Evolutionary conservation across 768 basidiomycete species (phyloP).

Genomic region (Hypholoma fasciculare): DNA sequence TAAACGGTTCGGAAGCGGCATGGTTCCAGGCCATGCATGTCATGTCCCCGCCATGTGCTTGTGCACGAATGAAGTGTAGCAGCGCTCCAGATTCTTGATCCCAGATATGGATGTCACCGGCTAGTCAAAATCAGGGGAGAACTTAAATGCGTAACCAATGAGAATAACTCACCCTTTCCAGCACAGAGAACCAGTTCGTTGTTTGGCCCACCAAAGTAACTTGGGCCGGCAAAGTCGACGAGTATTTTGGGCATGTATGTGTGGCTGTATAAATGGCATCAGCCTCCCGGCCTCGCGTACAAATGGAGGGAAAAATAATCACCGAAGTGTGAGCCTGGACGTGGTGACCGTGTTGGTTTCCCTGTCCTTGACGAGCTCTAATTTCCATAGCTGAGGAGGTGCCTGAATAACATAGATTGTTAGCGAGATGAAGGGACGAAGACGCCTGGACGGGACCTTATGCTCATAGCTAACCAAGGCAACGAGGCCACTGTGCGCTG

Average conservation of each 20-base stretch:
- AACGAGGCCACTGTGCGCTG: slow-evolving; percentile 45
- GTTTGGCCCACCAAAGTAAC: slow-evolving; percentile 80
- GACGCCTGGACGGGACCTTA: slow-evolving; percentile 40
- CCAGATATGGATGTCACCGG: slow-evolving; percentile 85
- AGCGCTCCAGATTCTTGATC: slow-evolving; percentile 77
- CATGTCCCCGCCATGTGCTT: slow-evolving; percentile 64
- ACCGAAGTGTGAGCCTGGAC: slow-evolving; percentile 43
- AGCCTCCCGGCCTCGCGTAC: slow-evolving; percentile 1
- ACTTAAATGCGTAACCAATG: background rate
- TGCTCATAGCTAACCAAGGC: slow-evolving; percentile 76
- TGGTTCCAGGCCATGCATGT: slow-evolving; percentile 85
- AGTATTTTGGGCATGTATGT: slow-evolving; percentile 70
- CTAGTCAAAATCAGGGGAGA: slow-evolving; percentile 33
- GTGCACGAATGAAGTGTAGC: slow-evolving; percentile 68
- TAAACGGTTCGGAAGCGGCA: slow-evolving; percentile 60
- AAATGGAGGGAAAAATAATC: slow-evolving; percentile 9
- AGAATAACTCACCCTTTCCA: slow-evolving; percentile 55
- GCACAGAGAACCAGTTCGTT: slow-evolving; percentile 80
- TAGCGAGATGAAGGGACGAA: background rate
- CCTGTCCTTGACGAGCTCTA: slow-evolving; percentile 62
- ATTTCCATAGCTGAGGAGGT: slow-evolving; percentile 77
- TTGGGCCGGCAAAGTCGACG: slow-evolving; percentile 78
- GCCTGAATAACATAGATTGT: slow-evolving; percentile 41
- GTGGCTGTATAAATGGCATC: slow-evolving; percentile 43
- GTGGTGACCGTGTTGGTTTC: slow-evolving; percentile 32